Base-by-base conservation (phyloP, 129 eudicot genomes). In the Flaveria robusta region DNA sequence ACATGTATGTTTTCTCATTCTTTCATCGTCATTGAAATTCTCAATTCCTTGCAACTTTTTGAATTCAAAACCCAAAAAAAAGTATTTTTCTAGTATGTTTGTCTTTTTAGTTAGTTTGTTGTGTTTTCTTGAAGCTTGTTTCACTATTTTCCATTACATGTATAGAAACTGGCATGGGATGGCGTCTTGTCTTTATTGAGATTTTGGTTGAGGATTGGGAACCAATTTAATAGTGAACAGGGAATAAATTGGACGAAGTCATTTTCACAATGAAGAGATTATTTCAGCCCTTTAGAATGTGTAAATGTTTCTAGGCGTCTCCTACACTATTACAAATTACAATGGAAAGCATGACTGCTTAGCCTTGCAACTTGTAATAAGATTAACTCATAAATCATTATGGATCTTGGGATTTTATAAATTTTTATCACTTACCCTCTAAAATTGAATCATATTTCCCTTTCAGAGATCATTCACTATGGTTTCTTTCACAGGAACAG, bases 401-500 rank as follows among this genome's bases (percentile, higher is more conserved):
- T 15, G 42, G 50, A 27, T 18, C 63, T 47, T 75, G 47, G 71
- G 59, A 10, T 62, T 45, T 46, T 59, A 45, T 74, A 26, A 55
- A 55, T 22, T 26, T 26, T 9, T 41, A 24, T 74, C 58, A 23
- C 45, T 22, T 26, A 16, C 19, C 22, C 70, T 16, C 50, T 39
- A 18, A 59, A 23, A 11, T 9, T 66, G 66, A 66, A 66, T 51
- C 55, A 34, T 76, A 12, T 50, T 26, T n/a, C 55, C 26, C 71
- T 74, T 74, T 62, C 9, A 34, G 42, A 72, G 45, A 45, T 24
- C 37, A 37, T 14, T n/a, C 56, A 13, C 51, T 63, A 67, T 66
- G 65, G 56, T 65, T 50, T 24, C 9, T 39, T 72, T 16, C 66
- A 73, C 64, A 74, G 79, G 84, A 81, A 47, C 76, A 22, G 31